Evolutionary conservation across 139 green algal genomes (phyloP).

Genomic region (Marvania coccoides): DNA sequence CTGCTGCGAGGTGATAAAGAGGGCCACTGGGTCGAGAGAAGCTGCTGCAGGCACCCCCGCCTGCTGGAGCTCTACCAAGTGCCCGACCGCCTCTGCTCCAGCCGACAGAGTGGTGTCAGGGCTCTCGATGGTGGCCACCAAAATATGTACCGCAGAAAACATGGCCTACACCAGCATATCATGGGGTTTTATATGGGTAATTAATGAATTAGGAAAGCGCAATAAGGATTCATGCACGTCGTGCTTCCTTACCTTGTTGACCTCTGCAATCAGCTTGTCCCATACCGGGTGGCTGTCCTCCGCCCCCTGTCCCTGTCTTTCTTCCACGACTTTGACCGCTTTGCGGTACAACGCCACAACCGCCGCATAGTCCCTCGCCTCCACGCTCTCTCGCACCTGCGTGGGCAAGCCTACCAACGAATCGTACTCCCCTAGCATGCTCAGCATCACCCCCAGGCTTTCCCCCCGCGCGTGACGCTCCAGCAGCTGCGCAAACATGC

Average conservation of each 20-base stretch:
- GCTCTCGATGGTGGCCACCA: background rate
- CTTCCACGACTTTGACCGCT: conserved; percentile 4
- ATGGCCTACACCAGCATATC: conserved; percentile 8
- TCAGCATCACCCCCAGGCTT: conserved; percentile 44
- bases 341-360: conserved; percentile 1
- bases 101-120: background rate
- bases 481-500: conserved; percentile 45
- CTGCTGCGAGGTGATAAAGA: background rate
- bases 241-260: background rate
- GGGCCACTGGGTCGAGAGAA: background rate
- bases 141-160: background rate
- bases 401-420: conserved; percentile 52
- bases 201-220: background rate
- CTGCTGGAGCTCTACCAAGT: background rate
- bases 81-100: background rate
- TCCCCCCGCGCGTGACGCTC: conserved; percentile 45
- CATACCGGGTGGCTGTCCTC: background rate
- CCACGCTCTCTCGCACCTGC: conserved; percentile 32
- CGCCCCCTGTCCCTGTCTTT: background rate
- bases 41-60: background rate
- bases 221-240: background rate
- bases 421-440: conserved; percentile 56
- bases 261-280: background rate
- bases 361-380: conserved; percentile 30
- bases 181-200: no score